These are phyloP conservation scores for Xylaria sp. DNA, from an alignment of 2,329 filamentous ascomycete species.

Conservation along the genomic window DNA sequence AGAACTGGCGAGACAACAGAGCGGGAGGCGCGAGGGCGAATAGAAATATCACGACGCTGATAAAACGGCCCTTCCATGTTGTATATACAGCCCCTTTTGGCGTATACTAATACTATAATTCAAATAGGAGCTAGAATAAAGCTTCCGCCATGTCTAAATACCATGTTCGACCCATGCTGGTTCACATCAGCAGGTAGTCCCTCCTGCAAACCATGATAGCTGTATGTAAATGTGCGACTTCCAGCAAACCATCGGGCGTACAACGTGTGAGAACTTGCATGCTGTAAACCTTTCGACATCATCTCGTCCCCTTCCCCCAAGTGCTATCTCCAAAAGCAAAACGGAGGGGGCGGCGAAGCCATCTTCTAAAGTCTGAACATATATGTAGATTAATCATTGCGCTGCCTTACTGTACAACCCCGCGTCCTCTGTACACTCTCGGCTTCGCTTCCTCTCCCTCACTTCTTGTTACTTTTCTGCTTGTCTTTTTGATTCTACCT, in stretches of 20 bases:
- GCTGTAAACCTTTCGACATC: background rate
- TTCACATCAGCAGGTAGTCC: background rate
- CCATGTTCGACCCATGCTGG: background rate
- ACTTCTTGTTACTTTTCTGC: background rate
- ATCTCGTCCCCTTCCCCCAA: background rate
- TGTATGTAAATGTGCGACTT: background rate
- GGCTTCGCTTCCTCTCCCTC: background rate
- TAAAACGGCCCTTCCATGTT: constrained; percentile 9
- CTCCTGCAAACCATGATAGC: background rate
- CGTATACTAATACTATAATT: constrained; percentile 29
- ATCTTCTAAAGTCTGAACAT: constrained; percentile 1
- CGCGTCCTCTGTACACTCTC: background rate
- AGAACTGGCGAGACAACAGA: background rate
- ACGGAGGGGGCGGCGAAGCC: background rate
- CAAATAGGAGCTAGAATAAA: constrained; percentile 17
- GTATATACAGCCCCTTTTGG: constrained; percentile 26
- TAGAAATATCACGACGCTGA: background rate
- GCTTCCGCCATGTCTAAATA: constrained; percentile 15
- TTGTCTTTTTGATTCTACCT: constrained; percentile 4
- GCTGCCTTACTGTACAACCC: constrained; percentile 21
- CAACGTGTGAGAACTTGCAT: background rate
- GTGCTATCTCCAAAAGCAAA: background rate
- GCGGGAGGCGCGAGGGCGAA: constrained; percentile 27
- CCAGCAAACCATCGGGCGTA: background rate
- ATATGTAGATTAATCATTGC: constrained; percentile 15